Evolutionary conservation across 2,329 filamentous ascomycete species (phyloP), one percentile per base, ranked within the genome.

Genomic region (Cryphonectria parasitica): DNA sequence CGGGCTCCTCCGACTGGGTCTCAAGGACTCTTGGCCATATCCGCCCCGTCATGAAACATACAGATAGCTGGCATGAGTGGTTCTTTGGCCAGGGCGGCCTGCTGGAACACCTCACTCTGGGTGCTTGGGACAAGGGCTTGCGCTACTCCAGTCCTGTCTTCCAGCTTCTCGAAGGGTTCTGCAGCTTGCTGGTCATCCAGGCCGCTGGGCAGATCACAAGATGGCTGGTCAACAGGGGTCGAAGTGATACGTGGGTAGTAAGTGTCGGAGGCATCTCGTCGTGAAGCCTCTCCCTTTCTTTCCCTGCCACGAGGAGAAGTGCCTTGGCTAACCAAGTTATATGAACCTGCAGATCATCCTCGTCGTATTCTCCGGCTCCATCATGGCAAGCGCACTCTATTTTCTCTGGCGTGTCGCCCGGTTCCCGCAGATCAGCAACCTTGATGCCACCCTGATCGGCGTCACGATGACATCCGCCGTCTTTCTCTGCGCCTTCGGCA

Each of bases 191-290:
- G 69, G 95, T 98, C 74, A 98, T 99, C 70, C 96, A 99, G 81
- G 94, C 95, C 25, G 91, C 93, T 19, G 96, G 96, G 0, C 95
- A 98, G 80, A 94, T 98, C 74, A 97, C 96, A 28, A 89, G 93
- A 80, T 98, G 94, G 91, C 88, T 98, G 41, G 95, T 98, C 69
- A 98, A 98, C 82, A 87, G 92, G 77, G 94, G 95, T 77, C 90
- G 94, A 77, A 97, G 95, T 77, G 96, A 99, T 82, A 97, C 91
- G 73, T 98, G 95, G 96, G 93, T 98, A 89, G 94, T 96, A 85
- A 81, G 91, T 85, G 68, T 41, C 25, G 10, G 25, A 67, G 25
- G 64, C 36, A 28, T 28, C 64, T 56, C 58, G 3, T 31, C 58
- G 5, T 31, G 36, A 41, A 41, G 34, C 61, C 19, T 60, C 11